Evolutionary conservation across 495 filamentous ascomycete species (phyloP), one percentile per base, ranked within the genome.

Genomic region (Evernia prunastri): DNA sequence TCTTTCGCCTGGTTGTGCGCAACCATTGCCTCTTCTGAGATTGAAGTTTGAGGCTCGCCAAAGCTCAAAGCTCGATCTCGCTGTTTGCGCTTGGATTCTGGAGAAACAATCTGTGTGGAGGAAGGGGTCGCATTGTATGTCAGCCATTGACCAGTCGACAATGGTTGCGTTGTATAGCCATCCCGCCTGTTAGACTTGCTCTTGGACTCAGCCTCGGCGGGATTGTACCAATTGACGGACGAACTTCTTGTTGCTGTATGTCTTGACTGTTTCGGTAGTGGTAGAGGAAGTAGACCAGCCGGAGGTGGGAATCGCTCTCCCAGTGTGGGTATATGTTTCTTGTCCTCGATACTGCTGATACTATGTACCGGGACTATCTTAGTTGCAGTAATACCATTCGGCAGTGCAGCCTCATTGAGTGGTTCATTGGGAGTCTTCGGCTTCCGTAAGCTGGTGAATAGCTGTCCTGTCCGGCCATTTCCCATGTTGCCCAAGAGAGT

Each of bases 261-360:
- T 66, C 86, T 88, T 7, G 84, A 82, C 25, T 81, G 81, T 70
- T 86, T 88, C 0, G 92, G 91, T 27, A 89, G 88, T 59, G 87
- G 84, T 31, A 95, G 72, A 25, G 83, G 80, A 17, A 86, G 84
- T 8, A 92, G 73, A 45, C 77, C 82, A 39, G 85, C 67, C 10
- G 90, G 88, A 27, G 91, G 83, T 9, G 87, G 81, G 74, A 96
- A 97, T 3, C 91, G 74, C 57, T 96, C 89, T 23, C 89, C 89
- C 36, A 97, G 80, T 1, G 90, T 95, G 37, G 80, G 79, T 0
- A 74, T 68, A 79, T 83, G 64, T 76, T 82, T 63, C 76, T 76
- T 53, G 60, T 59, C 59, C 74, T 54, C 51, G 7, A 74, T 40
- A 70, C 70, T 47, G 80, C 71, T 60, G 6, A 76, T 56, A 65